A percentile compares a stretch with the other conserved stretches of the same genome.
Evolutionary conservation across 371 early-diverging fungal genomes (phyloP).

Genomic region (Lichtheimia ornata): DNA sequence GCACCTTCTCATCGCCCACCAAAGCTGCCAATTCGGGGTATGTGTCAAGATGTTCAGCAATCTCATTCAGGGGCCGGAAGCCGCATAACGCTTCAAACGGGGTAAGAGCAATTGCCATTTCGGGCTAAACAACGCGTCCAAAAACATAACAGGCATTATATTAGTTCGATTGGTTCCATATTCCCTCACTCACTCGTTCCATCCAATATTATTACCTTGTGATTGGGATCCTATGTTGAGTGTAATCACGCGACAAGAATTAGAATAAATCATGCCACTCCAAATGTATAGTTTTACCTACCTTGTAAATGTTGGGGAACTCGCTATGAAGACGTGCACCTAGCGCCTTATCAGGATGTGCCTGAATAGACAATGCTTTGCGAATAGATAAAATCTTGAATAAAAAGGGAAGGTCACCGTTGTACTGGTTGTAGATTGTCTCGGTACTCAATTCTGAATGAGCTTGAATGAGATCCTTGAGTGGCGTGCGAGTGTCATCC

Average conservation of each 20-base stretch:
- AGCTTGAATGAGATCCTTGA: slow-evolving; percentile 54
- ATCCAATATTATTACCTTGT: slow-evolving; percentile 33
- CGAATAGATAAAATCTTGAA: slow-evolving; percentile 95
- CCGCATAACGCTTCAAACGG: slow-evolving; percentile 95
- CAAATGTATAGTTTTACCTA: slow-evolving; percentile 8
- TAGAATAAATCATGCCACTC: too few relatives aligned
- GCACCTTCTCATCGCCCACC: slow-evolving; percentile 52
- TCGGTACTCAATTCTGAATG: slow-evolving; percentile 53
- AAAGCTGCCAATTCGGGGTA: slow-evolving; percentile 81
- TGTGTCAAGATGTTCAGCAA: slow-evolving; percentile 57
- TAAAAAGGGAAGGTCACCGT: slow-evolving; percentile 90
- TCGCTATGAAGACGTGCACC: slow-evolving; percentile 74
- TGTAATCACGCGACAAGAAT: too few relatives aligned
- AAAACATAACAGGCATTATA: background rate
- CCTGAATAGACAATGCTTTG: slow-evolving; percentile 97
- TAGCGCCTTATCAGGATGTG: slow-evolving; percentile 93
- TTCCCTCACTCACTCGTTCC: too few relatives aligned
- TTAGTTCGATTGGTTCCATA: background rate
- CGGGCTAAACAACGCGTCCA: slow-evolving; percentile 68
- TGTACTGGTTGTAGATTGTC: slow-evolving; percentile 57
- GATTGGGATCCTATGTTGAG: slow-evolving; percentile 43
- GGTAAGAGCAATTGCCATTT: slow-evolving; percentile 97
- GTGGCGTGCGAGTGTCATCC: slow-evolving; percentile 44
- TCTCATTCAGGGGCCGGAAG: slow-evolving; percentile 89
- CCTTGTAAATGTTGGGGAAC: slow-evolving; percentile 83